Evolutionary conservation across 1,284 basidiomycete genomes (phyloP).

Genomic region (Apiotrichum montevideense): DNA sequence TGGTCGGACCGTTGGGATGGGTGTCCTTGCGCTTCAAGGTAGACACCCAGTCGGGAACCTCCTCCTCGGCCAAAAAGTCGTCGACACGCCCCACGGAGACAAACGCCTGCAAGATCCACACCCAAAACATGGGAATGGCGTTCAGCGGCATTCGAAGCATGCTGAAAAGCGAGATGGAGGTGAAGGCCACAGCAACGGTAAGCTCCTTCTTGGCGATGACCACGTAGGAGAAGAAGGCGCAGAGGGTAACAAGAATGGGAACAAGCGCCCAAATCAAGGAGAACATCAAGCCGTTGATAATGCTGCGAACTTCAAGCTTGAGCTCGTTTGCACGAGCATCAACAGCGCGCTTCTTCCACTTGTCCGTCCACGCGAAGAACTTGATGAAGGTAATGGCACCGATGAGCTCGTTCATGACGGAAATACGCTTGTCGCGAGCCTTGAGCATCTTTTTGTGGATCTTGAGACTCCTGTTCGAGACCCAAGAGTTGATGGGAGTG

Average conservation of each 20-base stretch:
- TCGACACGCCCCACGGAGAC: conserved; percentile 75
- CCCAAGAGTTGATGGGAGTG: conserved; percentile 54
- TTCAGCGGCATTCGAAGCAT: conserved; percentile 53
- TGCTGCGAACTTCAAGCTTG: conserved; percentile 18
- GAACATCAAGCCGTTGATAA: not conserved
- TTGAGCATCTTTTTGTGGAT: conserved; percentile 68
- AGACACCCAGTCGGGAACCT: conserved; percentile 65
- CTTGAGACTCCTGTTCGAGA: conserved; percentile 55
- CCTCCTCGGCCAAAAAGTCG: conserved; percentile 73
- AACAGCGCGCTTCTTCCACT: conserved; percentile 42
- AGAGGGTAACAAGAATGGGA: conserved; percentile 44
- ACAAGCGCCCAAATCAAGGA: conserved; percentile 27
- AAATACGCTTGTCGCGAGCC: conserved; percentile 77
- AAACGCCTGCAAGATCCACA: conserved; percentile 53
- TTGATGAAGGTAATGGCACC: conserved; percentile 50
- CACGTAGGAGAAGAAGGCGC: conserved; percentile 47
- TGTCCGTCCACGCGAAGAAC: conserved; percentile 47
- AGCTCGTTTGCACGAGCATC: conserved; percentile 42
- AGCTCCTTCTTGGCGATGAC: conserved; percentile 44
- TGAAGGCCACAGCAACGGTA: conserved; percentile 48
- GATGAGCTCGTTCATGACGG: conserved; percentile 77
- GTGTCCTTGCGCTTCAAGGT: conserved; percentile 51
- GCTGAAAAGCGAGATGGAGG: conserved; percentile 44
- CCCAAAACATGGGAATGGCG: conserved; percentile 35
- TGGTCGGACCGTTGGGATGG: conserved; percentile 34